Evolutionary conservation across 2,329 filamentous ascomycete genomes (phyloP).

Genomic region (Cladosporium sphaerospermum): DNA sequence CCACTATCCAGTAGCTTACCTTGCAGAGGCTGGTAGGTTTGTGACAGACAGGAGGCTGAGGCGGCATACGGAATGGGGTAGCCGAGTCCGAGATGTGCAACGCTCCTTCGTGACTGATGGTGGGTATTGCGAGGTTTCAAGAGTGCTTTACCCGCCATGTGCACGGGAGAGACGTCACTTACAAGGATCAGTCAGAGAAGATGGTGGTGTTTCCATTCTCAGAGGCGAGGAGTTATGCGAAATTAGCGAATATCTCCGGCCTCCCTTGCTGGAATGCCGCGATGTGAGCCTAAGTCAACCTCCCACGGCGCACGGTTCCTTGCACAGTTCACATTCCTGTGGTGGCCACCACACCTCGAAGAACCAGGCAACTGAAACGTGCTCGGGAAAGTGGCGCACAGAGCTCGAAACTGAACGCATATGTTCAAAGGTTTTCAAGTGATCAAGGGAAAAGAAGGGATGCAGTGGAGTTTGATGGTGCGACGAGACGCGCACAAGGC

Average conservation of each 20-base stretch:
- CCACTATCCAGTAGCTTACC: conserved; percentile 15
- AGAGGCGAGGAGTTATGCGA: conserved; percentile 22
- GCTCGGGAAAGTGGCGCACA: conserved; percentile 14
- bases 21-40: conserved; percentile 24
- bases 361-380: conserved; percentile 10
- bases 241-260: conserved; percentile 24
- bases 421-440: no score
- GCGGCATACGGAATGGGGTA: conserved; percentile 21
- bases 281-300: conserved; percentile 10
- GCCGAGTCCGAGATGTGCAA: conserved; percentile 22
- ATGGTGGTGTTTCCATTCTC: conserved; percentile 25
- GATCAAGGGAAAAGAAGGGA: no score
- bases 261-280: conserved; percentile 23
- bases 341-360: conserved; percentile 10
- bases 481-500: no score
- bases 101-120: conserved; percentile 14
- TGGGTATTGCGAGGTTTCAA: conserved; percentile 15
- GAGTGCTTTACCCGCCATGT: conserved; percentile 16
- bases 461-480: no score
- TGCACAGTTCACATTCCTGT: conserved; percentile 19
- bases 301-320: conserved; percentile 11
- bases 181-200: conserved; percentile 11
- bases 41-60: conserved; percentile 12
- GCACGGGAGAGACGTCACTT: conserved; percentile 8
- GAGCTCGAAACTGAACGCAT: not conserved